Conservation (phyloP, 306 rosid genomes). For the Ormosia semicastrata region DNA sequence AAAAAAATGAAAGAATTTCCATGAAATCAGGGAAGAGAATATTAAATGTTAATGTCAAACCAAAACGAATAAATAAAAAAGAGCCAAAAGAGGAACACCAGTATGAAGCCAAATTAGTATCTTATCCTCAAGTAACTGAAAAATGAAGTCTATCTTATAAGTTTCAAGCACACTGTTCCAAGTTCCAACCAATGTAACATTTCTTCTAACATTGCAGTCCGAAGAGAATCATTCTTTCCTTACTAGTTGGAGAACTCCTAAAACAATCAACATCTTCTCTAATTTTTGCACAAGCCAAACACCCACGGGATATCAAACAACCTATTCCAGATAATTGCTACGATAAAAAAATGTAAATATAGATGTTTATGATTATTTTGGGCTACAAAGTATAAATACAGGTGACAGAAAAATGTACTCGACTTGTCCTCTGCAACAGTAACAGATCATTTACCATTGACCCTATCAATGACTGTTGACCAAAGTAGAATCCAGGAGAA, state of each 20-base stretch:
- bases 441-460: background rate
- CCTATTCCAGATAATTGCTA: background rate
- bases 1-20: background rate
- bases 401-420: background rate
- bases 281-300: background rate
- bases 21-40: background rate
- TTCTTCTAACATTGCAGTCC: background rate
- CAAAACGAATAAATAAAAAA: background rate
- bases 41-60: background rate
- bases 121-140: background rate
- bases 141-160: background rate
- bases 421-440: background rate
- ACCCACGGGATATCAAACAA: background rate
- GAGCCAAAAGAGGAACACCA: background rate
- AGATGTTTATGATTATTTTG: background rate
- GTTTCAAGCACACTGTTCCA: background rate
- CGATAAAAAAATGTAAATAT: background rate
- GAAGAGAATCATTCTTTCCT: background rate
- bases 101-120: background rate
- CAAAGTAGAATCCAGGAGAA: background rate
- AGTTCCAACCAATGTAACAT: background rate
- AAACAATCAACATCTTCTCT: background rate
- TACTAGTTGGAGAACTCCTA: background rate
- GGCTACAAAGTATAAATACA: background rate
- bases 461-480: background rate